Evolutionary conservation across 2,329 filamentous ascomycete genomes (phyloP).

Genomic region (Phaeoacremonium minimum): DNA sequence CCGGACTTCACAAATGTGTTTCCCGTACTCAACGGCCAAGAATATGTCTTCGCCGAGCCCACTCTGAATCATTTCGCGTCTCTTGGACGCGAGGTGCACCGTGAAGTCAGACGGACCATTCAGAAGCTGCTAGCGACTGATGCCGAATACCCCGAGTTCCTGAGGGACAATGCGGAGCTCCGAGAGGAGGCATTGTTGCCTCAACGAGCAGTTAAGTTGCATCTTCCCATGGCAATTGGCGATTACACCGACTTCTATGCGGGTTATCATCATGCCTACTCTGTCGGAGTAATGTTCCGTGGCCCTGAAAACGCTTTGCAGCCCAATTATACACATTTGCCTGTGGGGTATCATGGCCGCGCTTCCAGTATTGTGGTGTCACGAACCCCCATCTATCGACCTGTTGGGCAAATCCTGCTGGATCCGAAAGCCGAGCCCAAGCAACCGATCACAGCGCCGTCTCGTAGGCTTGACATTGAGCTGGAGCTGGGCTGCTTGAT

Average conservation of each 20-base stretch:
- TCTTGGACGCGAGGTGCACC: constrained; percentile 63
- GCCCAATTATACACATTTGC: constrained; percentile 77
- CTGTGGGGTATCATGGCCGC: constrained; percentile 77
- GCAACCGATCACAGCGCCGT: constrained; percentile 58
- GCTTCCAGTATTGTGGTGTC: constrained; percentile 73
- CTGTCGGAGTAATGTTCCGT: constrained; percentile 66
- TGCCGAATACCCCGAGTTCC: constrained; percentile 54
- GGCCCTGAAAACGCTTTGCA: constrained; percentile 69
- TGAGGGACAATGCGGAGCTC: constrained; percentile 57
- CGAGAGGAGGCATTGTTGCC: constrained; percentile 56
- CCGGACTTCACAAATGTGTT: constrained; percentile 48
- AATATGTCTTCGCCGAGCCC: constrained; percentile 19
- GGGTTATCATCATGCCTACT: constrained; percentile 71
- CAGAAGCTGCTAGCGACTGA: constrained; percentile 60
- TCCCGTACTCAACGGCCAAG: constrained; percentile 9
- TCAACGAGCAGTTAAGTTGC: constrained; percentile 55
- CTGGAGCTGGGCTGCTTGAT: constrained; percentile 77
- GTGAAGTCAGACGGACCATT: constrained; percentile 64
- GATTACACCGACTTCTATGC: constrained; percentile 88
- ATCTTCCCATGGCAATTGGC: constrained; percentile 73
- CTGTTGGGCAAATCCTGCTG: constrained; percentile 68
- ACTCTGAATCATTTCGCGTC: constrained; percentile 59
- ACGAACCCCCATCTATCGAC: constrained; percentile 68
- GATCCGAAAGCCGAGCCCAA: constrained; percentile 60
- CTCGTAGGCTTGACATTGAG: constrained; percentile 70